These are phyloP conservation scores for Neofusicoccum umdonicola DNA, from an alignment of 2,329 filamentous ascomycete species.

Conservation along the genomic window DNA sequence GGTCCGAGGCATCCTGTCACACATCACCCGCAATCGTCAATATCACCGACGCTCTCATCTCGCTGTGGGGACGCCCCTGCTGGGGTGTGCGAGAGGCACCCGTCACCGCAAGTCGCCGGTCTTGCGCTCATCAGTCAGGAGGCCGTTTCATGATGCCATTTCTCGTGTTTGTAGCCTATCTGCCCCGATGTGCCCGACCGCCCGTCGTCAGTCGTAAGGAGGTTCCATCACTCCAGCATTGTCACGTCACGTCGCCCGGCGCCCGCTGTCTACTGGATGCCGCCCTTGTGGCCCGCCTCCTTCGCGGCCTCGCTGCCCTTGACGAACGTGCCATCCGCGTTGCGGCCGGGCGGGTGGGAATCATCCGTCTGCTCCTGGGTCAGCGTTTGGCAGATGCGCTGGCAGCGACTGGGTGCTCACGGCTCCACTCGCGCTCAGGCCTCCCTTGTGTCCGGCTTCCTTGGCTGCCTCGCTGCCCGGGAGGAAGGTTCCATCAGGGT, in stretches of 20 bases:
- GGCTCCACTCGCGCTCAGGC: slow-evolving; percentile 30
- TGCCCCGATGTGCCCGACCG: background rate
- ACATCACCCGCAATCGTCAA: slow-evolving; percentile 2
- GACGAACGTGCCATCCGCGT: slow-evolving; percentile 40
- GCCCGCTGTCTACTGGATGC: slow-evolving; percentile 17
- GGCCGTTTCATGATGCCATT: slow-evolving; percentile 3
- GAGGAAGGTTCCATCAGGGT: slow-evolving; percentile 40
- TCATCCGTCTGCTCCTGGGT: background rate
- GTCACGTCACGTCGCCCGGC: background rate
- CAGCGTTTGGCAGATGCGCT: background rate
- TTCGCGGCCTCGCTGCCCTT: slow-evolving; percentile 37
- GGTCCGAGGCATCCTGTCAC: background rate
- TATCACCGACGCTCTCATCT: background rate
- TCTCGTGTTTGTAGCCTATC: background rate
- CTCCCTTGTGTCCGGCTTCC: slow-evolving; percentile 37
- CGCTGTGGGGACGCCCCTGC: background rate
- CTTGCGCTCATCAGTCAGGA: background rate
- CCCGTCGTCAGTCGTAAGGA: background rate
- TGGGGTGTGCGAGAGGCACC: background rate
- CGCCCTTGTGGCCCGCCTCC: slow-evolving; percentile 37
- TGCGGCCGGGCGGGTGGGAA: slow-evolving; percentile 22
- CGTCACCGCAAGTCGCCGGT: background rate
- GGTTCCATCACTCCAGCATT: background rate
- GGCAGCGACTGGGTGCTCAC: background rate
- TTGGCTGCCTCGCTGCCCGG: slow-evolving; percentile 37